Percentiles rank a stretch among this genome's conserved stretches.
phyloP scores from a whole-genome alignment of 1,284 basidiomycete species.

The Boletus semigastroideus region DNA sequence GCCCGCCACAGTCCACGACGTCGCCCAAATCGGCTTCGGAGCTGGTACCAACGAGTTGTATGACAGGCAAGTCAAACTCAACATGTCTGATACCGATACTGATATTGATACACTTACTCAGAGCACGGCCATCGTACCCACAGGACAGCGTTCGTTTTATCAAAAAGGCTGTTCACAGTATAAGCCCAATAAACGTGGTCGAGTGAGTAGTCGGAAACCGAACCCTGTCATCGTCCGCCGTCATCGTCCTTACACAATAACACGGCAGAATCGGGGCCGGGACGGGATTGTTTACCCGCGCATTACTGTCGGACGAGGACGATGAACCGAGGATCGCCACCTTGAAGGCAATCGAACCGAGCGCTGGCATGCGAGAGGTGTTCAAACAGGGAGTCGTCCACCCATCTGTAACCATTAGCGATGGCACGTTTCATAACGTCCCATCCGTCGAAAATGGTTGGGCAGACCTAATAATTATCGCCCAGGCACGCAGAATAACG shows the following conservation, averaged over 20 bases:
- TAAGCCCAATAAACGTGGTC: conserved; percentile 55
- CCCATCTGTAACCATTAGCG: conserved; percentile 46
- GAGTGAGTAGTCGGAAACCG: conserved; percentile 69
- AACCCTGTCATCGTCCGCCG: not conserved
- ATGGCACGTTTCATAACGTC: conserved; percentile 68
- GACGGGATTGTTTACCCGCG: conserved; percentile 79
- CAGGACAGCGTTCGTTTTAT: conserved; percentile 55
- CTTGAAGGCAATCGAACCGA: conserved; percentile 70
- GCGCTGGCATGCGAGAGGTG: conserved; percentile 66
- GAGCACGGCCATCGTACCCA: conserved; percentile 74
- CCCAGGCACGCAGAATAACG: conserved; percentile 51
- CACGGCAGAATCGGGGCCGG: conserved; percentile 61
- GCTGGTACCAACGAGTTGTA: conserved; percentile 74
- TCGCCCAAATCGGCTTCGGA: conserved; percentile 69
- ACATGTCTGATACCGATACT: not conserved
- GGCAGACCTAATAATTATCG: conserved; percentile 73
- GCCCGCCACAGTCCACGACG: conserved; percentile 42
- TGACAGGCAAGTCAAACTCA: conserved; percentile 35
- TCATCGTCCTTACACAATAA: not conserved
- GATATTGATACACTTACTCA: too few species aligned
- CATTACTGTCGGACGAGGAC: conserved; percentile 60
- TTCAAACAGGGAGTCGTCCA: conserved; percentile 55
- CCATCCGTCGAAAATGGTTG: conserved; percentile 53
- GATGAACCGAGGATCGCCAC: conserved; percentile 50
- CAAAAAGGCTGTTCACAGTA: conserved; percentile 40